Percentiles rank a stretch among this genome's conserved stretches.
These are phyloP conservation scores for Ploettnerulaceae sp. DNA, from an alignment of 2,329 filamentous ascomycete species.

Conservation along the genomic window DNA sequence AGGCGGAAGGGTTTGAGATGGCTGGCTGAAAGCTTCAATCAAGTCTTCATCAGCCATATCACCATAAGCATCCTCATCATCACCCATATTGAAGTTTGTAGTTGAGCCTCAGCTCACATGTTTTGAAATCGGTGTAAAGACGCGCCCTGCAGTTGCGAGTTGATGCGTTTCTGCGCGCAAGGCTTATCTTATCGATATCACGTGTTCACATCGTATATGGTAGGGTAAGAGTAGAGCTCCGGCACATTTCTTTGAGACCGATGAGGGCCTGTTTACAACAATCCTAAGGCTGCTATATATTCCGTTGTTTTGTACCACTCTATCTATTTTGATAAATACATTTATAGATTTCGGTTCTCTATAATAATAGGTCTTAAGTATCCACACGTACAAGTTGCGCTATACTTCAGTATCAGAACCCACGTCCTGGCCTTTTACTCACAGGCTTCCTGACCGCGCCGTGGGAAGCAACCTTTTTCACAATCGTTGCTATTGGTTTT, in stretches of 20 bases:
- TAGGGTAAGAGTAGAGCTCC: not conserved
- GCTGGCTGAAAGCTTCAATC: slow-evolving; percentile 53
- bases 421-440: slow-evolving; percentile 50
- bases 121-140: not conserved
- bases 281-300: too few species aligned
- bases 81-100: slow-evolving; percentile 9
- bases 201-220: not conserved
- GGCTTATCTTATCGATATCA: not conserved
- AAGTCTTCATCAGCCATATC: slow-evolving; percentile 64
- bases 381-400: too few species aligned
- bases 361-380: too few species aligned
- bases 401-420: slow-evolving; percentile 30
- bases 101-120: not conserved
- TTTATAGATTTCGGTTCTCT: too few species aligned
- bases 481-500: slow-evolving; percentile 38
- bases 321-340: too few species aligned
- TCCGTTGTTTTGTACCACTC: too few species aligned
- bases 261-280: too few species aligned
- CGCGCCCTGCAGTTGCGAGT: not conserved
- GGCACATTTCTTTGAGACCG: not conserved
- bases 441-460: slow-evolving; percentile 59
- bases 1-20: slow-evolving; percentile 29
- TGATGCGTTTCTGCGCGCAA: not conserved
- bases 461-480: slow-evolving; percentile 56
- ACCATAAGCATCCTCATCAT: slow-evolving; percentile 55